These are phyloP conservation scores for Boletellus sp. DNA, from an alignment of 1,284 basidiomycete genomes.

Conservation along the genomic window DNA sequence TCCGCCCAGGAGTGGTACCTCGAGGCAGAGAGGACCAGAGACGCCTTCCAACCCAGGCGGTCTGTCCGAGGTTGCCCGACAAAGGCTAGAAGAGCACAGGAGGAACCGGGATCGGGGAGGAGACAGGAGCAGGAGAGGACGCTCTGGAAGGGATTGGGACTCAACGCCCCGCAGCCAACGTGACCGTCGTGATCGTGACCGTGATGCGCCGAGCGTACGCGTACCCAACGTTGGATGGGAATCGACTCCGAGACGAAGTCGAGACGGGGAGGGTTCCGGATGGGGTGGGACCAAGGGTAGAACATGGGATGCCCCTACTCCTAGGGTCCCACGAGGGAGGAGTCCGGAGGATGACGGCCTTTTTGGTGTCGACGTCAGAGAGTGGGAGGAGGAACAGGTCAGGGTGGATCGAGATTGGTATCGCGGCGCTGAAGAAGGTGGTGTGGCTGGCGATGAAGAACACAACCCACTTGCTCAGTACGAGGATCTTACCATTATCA, in stretches of 20 bases:
- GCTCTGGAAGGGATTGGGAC: conserved; percentile 50
- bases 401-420: conserved; percentile 93
- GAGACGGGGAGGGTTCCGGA: conserved; percentile 48
- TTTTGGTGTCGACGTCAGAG: conserved; percentile 63
- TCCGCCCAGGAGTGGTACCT: conserved; percentile 50
- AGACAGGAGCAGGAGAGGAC: conserved; percentile 37
- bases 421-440: conserved; percentile 82
- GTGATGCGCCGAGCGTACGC: conserved; percentile 80
- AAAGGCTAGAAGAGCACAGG: conserved; percentile 74
- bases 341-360: conserved; percentile 63
- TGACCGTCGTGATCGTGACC: conserved; percentile 54
- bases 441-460: conserved; percentile 82
- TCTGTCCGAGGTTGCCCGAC: conserved; percentile 70
- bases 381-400: conserved; percentile 95
- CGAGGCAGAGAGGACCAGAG: conserved; percentile 78
- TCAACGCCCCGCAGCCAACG: conserved; percentile 68
- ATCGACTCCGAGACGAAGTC: conserved; percentile 69
- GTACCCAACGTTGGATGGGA: conserved; percentile 91
- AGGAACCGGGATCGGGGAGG: conserved; percentile 63
- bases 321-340: conserved; percentile 58
- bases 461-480: conserved; percentile 93
- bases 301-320: conserved; percentile 86
- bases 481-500: conserved; percentile 70
- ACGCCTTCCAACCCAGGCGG: conserved; percentile 94
- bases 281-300: conserved; percentile 59